Conservation (phyloP, 1,284 basidiomycete species). For the Kwoniella shivajii region DNA sequence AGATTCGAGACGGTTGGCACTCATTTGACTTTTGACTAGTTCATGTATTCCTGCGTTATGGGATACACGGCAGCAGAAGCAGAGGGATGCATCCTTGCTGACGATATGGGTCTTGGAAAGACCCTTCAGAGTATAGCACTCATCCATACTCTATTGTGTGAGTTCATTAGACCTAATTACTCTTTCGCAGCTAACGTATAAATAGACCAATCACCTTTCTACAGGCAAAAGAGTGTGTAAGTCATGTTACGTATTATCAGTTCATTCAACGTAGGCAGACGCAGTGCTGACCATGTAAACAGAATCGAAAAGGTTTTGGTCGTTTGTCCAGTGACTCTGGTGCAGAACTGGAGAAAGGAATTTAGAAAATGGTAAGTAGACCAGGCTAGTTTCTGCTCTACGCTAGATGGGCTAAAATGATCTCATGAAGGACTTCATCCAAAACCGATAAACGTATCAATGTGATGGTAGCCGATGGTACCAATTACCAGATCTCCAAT, state of each 20-base stretch:
- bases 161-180: slow-evolving; percentile 32
- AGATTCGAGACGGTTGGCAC: slow-evolving; percentile 10
- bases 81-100: slow-evolving; percentile 91
- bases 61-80: slow-evolving; percentile 81
- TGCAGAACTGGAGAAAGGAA: slow-evolving; percentile 97
- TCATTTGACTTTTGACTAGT: slow-evolving; percentile 54
- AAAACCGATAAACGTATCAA: slow-evolving; percentile 42
- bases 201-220: slow-evolving; percentile 75
- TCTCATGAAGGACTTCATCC: not conserved
- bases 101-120: slow-evolving; percentile 96
- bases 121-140: slow-evolving; percentile 82
- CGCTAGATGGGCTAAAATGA: not conserved
- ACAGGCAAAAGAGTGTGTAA: slow-evolving; percentile 59
- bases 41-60: slow-evolving; percentile 97
- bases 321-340: slow-evolving; percentile 90
- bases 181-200: slow-evolving; percentile 7
- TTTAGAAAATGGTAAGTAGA: slow-evolving; percentile 80
- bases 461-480: slow-evolving; percentile 76
- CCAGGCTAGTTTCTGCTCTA: not conserved
- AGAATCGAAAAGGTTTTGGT: slow-evolving; percentile 76
- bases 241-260: too few species aligned
- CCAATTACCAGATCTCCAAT: slow-evolving; percentile 65
- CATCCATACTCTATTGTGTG: slow-evolving; percentile 85
- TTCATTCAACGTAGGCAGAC: too few species aligned
- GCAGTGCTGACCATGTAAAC: not conserved